Evolutionary conservation across 441 rosid genomes (phyloP).

Genomic region (Gossypium davidsonii): DNA sequence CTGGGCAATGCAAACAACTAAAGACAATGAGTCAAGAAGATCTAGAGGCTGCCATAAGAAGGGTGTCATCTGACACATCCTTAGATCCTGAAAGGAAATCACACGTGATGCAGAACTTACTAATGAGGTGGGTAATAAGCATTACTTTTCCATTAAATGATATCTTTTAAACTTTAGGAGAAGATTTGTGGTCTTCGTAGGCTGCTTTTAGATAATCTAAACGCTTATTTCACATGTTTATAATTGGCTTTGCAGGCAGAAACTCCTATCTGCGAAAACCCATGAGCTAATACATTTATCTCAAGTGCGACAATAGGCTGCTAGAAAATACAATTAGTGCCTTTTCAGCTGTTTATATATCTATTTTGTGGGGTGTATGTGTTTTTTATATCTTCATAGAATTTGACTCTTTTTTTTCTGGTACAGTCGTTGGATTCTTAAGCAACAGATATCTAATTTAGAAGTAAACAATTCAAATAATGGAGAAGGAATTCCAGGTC

Average conservation of each 20-base stretch:
- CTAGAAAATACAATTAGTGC: background rate
- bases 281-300: background rate
- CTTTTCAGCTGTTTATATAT: background rate
- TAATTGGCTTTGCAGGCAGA: background rate
- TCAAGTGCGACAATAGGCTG: background rate
- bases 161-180: background rate
- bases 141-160: background rate
- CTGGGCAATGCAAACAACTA: slow-evolving; percentile 30
- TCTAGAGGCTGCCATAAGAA: slow-evolving; percentile 53
- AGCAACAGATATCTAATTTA: slow-evolving; percentile 31
- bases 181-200: background rate
- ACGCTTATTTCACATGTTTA: background rate
- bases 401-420: slow-evolving; percentile 24
- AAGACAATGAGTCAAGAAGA: slow-evolving; percentile 49
- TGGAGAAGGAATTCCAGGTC: slow-evolving; percentile 46
- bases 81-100: slow-evolving; percentile 59
- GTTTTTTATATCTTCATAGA: slow-evolving; percentile 1
- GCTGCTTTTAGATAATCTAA: background rate
- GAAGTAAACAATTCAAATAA: slow-evolving; percentile 23
- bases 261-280: background rate
- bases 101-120: slow-evolving; percentile 60
- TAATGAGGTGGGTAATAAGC: slow-evolving; percentile 56
- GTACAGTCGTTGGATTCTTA: slow-evolving; percentile 71
- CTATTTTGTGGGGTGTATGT: slow-evolving; percentile 1
- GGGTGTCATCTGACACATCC: slow-evolving; percentile 68